Evolutionary conservation across 305 asterid genomes (phyloP).

Genomic region (Fraxinus nigra): DNA sequence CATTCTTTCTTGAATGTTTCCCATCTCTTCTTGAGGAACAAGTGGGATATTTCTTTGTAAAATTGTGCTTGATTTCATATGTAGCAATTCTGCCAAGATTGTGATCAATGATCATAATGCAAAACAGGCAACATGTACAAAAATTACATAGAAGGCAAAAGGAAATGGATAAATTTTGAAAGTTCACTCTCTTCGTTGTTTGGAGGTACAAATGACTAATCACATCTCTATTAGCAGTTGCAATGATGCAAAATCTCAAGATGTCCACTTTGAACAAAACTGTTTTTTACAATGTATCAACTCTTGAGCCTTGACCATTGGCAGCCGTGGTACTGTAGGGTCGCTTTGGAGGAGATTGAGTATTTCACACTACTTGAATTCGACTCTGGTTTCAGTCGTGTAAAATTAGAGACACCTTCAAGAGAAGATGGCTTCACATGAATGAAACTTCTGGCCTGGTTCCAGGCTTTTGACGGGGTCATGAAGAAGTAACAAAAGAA

Average conservation of each 20-base stretch:
- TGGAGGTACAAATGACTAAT: background rate
- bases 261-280: background rate
- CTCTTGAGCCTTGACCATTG: constrained; percentile 24
- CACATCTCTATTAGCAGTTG: background rate
- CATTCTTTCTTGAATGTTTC: background rate
- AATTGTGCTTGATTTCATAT: background rate
- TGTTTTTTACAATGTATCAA: background rate
- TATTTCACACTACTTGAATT: constrained; percentile 50
- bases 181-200: background rate
- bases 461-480: constrained; percentile 34
- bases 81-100: background rate
- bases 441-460: constrained; percentile 45
- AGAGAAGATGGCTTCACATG: constrained; percentile 27
- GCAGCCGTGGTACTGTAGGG: constrained; percentile 77
- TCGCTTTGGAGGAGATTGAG: constrained; percentile 72
- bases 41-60: background rate
- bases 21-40: background rate
- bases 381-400: constrained; percentile 34
- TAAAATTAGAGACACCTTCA: constrained; percentile 28
- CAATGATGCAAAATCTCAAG: background rate
- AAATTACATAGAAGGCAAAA: background rate
- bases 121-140: background rate
- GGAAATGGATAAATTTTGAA: background rate
- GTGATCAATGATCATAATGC: background rate
- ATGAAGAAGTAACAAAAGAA: constrained; percentile 61